phyloP scores from a whole-genome alignment of 257 asterid genomes.

The Fraxinus quadrangulata region DNA sequence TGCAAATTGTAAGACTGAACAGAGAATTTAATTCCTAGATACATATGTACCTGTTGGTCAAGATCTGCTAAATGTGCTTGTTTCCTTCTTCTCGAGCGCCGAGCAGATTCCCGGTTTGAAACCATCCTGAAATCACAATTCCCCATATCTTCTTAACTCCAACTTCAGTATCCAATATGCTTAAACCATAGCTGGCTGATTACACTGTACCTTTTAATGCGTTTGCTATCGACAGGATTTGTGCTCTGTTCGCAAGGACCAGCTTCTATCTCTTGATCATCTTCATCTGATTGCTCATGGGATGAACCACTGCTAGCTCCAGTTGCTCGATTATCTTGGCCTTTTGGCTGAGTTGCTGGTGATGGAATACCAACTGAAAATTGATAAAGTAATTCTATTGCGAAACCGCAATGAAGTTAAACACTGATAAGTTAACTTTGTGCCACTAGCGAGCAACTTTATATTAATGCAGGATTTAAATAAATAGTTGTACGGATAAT shows the following conservation, averaged over 20 bases:
- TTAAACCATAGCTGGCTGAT: conserved; percentile 29
- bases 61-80: conserved; percentile 81
- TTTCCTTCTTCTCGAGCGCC: conserved; percentile 81
- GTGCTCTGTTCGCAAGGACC: conserved; percentile 70
- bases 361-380: conserved; percentile 66
- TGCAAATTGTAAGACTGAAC: too few species aligned
- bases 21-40: too few species aligned
- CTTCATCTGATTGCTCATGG: conserved; percentile 73
- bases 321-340: conserved; percentile 39
- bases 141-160: conserved; percentile 18
- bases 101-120: conserved; percentile 84
- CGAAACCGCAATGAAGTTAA: neutral
- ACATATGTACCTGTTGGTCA: conserved; percentile 60
- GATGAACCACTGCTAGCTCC: conserved; percentile 78
- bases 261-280: conserved; percentile 65
- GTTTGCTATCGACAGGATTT: conserved; percentile 49
- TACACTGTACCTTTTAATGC: conserved; percentile 58
- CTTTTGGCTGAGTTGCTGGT: conserved; percentile 52
- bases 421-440: too few species aligned
- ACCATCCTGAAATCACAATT: conserved; percentile 58
- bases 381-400: neutral
- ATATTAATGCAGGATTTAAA: neutral
- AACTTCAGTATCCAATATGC: conserved; percentile 20
- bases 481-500: neutral
- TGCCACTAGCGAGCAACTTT: neutral